These are phyloP conservation scores for Colletotrichum cuscutae DNA, from an alignment of 2,329 filamentous ascomycete species.

Conservation along the genomic window DNA sequence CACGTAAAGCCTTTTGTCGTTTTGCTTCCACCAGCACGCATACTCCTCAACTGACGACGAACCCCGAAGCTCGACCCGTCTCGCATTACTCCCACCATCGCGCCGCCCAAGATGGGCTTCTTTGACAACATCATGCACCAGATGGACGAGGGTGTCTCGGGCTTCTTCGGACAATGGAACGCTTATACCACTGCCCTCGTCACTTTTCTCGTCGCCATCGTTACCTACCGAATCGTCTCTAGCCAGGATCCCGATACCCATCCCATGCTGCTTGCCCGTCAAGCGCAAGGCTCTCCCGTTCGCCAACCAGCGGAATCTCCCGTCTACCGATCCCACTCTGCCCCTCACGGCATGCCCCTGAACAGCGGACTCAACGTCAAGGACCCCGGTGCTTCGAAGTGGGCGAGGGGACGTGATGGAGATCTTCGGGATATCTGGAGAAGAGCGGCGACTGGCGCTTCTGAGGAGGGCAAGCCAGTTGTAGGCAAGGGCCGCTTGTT, in stretches of 20 bases:
- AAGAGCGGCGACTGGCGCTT: conserved; percentile 71
- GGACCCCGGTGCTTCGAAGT: conserved; percentile 81
- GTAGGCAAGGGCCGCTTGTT: conserved; percentile 76
- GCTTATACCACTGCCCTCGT: conserved; percentile 79
- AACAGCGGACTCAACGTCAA: conserved; percentile 84
- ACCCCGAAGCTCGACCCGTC: background rate
- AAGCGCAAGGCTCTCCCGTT: conserved; percentile 81
- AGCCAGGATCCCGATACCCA: conserved; percentile 89
- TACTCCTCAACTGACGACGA: background rate
- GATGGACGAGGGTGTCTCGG: conserved; percentile 77
- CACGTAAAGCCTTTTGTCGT: conserved; percentile 22
- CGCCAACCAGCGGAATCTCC: conserved; percentile 87
- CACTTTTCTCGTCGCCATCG: conserved; percentile 71
- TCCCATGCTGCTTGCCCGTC: conserved; percentile 88
- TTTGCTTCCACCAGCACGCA: conserved; percentile 1
- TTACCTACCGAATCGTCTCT: conserved; percentile 77
- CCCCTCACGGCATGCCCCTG: conserved; percentile 86
- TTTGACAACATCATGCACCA: conserved; percentile 69
- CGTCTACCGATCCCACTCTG: conserved; percentile 83
- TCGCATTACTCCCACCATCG: background rate
- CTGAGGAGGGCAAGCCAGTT: conserved; percentile 68
- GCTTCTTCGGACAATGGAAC: conserved; percentile 84
- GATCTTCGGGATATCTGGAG: conserved; percentile 94
- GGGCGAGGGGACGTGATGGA: conserved; percentile 84
- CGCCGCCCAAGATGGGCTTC: conserved; percentile 49